phyloP scores from a whole-genome alignment of 1,284 basidiomycete genomes.

The Volvariella volvacea region DNA sequence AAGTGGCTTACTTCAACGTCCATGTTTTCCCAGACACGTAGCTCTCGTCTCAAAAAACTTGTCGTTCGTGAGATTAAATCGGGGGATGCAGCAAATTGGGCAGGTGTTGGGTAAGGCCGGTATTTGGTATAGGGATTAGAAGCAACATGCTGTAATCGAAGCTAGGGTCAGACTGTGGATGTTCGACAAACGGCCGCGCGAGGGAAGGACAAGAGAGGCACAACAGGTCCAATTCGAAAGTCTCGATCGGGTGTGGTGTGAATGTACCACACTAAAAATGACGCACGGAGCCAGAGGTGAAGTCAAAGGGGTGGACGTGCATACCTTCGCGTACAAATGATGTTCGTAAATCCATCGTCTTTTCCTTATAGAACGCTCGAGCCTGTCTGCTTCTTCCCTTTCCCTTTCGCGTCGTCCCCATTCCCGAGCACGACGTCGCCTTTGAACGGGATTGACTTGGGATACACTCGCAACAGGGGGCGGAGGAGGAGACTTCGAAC shows the following conservation, averaged over 20 bases:
- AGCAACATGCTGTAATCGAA: slow-evolving; percentile 63
- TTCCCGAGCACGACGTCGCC: slow-evolving; percentile 38
- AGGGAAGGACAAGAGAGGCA: neutral
- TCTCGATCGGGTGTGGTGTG: no score
- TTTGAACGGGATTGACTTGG: slow-evolving; percentile 20
- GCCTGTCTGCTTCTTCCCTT: slow-evolving; percentile 48
- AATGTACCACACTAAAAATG: neutral
- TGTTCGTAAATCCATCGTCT: slow-evolving; percentile 67
- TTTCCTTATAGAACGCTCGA: slow-evolving; percentile 54
- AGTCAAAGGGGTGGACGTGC: slow-evolving; percentile 15
- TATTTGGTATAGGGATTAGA: slow-evolving; percentile 80
- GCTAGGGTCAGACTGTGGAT: neutral
- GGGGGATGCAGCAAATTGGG: slow-evolving; percentile 68
- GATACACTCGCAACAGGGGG: neutral
- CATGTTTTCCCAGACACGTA: slow-evolving; percentile 75
- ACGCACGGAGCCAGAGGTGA: slow-evolving; percentile 3
- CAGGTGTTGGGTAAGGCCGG: slow-evolving; percentile 73
- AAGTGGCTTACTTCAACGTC: slow-evolving; percentile 67
- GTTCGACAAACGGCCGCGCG: neutral
- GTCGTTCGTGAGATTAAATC: slow-evolving; percentile 71
- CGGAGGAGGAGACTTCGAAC: slow-evolving; percentile 39
- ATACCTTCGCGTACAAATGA: slow-evolving; percentile 74
- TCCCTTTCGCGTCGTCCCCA: slow-evolving; percentile 51
- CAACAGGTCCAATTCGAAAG: no score
- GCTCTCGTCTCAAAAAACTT: slow-evolving; percentile 75